Base-by-base conservation (phyloP, 805 yeast genomes). In the Metschnikowia baotianmanensis region DNA sequence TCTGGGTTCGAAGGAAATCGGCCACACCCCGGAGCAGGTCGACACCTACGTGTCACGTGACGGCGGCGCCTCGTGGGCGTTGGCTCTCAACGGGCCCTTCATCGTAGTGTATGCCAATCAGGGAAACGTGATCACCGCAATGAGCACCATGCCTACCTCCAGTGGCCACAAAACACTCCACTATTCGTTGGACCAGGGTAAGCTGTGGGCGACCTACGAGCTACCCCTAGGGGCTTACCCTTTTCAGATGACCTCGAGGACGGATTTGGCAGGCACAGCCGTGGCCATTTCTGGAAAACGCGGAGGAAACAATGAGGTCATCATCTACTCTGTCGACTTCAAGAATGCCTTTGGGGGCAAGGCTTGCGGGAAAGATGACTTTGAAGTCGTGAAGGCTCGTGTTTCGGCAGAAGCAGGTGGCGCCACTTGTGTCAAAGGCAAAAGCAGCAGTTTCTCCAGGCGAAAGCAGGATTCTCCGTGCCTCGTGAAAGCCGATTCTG, bases 121-220 rank as follows among this genome's bases (percentile, higher is more conserved):
- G 43, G 96, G 96, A 24, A 84, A 86, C 53, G 59, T 87, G 9
- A 73, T 86, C 13, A 59, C 83, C 2, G 83, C 86, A 2, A 59
- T 77, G n/a, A 82, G n/a, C n/a, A n/a, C n/a, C n/a, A n/a, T n/a
- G n/a, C n/a, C n/a, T n/a, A n/a, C n/a, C n/a, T n/a, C n/a, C n/a
- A n/a, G n/a, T n/a, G n/a, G n/a, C n/a, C 45, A 36, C 38, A 28
- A 36, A 4, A 42, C 22, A 15, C 47, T 70, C 26, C 56, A 52
- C 26, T 87, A 71, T 52, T 81, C 95, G 0, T 56, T 81, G 11
- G 90, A 87, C 57, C 88, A 84, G 56, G 96, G 96, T 31, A 57
- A 67, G 24, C 59, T 82, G 3, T 87, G 93, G 90, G 44, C 56
- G 4, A 68, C 67, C 27, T 63, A 67, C 23, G 66, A 72, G n/a